Evolutionary conservation across 1,284 basidiomycete species (phyloP).

Genomic region (Apiotrichum mycotoxinovorans): DNA sequence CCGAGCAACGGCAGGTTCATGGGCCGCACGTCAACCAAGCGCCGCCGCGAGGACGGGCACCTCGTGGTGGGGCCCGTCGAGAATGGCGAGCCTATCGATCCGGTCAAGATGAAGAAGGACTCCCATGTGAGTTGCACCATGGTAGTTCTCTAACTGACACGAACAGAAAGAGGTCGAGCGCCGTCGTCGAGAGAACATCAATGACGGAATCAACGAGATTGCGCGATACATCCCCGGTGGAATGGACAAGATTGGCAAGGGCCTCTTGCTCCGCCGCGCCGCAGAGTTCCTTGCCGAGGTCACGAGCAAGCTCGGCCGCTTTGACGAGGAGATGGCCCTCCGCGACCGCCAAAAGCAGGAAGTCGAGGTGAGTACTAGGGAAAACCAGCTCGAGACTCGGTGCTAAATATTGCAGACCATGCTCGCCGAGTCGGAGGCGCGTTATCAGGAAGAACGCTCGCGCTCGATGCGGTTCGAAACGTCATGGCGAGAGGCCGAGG

Average conservation of each 20-base stretch:
- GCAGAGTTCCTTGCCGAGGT: conserved; percentile 34
- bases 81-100: conserved; percentile 30
- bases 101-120: conserved; percentile 42
- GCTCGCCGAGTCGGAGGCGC: conserved; percentile 17
- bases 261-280: conserved; percentile 33
- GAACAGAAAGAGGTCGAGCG: conserved; percentile 95
- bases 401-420: conserved; percentile 20
- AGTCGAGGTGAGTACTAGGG: conserved; percentile 26
- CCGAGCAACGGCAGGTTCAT: conserved; percentile 1
- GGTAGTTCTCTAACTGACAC: not conserved
- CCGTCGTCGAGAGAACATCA: conserved; percentile 86
- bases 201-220: conserved; percentile 90
- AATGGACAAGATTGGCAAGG: conserved; percentile 40
- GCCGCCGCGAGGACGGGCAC: conserved; percentile 22
- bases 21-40: conserved; percentile 11
- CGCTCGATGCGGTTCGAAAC: conserved; percentile 36
- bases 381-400: not conserved
- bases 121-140: conserved; percentile 32
- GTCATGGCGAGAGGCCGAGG: conserved; percentile 44
- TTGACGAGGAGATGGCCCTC: conserved; percentile 27
- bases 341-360: conserved; percentile 26
- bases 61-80: conserved; percentile 20
- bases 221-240: conserved; percentile 82
- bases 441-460: conserved; percentile 31
- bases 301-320: conserved; percentile 13